Evolutionary conservation across 2,329 filamentous ascomycete genomes (phyloP), one percentile per base, ranked within the genome.

Genomic region (Cadophora gregata): DNA sequence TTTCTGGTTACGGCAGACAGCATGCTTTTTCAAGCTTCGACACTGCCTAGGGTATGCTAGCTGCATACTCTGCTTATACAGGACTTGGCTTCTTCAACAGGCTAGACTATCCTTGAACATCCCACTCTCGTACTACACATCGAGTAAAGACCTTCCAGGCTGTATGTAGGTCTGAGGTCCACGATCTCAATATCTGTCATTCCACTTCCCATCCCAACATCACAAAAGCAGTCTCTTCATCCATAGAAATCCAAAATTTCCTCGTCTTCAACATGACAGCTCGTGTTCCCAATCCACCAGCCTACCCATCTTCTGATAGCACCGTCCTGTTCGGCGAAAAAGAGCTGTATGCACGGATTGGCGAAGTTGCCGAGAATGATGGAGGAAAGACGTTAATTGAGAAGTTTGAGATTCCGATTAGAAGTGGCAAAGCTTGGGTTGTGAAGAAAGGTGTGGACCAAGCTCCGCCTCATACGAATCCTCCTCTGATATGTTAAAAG

Each of bases 341-440:
- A 58, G 68, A 65, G 12, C 63, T 75, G 9, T 75, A 75, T 63
- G 67, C 58, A 10, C 66, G 69, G 12, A 64, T 73, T 33, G 67
- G 65, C 9, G 59, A 66, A 21, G 64, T 71, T 55, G 65, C 70
- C 9, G 61, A 68, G 45, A 45, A 60, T 16, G 65, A 68, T 1
- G 62, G 33, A 4, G 63, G 48, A 9, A 72, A 69, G 62, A 59
- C 59, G 0, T 72, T 83, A 1, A 38, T 81, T 6, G 75, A 84
- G 2, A 80, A 85, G 7, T 90, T 91, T 70, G 85, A 85, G 1
- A 81, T 96, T 31, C 89, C 91, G 0, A 91, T 93, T 33, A 88
- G 92, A 38, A 92, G 89, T 1, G 93, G 90, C 0, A 83, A 83
- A 67, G 91, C 92, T 0, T 96, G 90, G 90, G 82, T 85, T 58